Evolutionary conservation across 176 grass and related monocot genomes (phyloP), one percentile per base, ranked within the genome.

Genomic region (Musa itinerans): DNA sequence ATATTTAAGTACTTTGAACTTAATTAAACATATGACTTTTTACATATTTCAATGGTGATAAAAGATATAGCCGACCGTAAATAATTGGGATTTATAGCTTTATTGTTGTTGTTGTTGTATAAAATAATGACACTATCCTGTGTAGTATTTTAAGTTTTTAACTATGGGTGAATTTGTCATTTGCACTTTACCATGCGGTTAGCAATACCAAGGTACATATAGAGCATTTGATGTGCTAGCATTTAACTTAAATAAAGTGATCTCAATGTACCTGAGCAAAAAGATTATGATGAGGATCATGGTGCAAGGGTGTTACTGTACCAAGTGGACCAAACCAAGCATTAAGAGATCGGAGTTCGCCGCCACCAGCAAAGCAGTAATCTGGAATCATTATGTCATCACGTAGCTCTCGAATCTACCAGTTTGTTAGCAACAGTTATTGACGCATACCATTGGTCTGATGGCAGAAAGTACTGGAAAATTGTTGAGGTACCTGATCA

Each of bases 361-460:
- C 90, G 52, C 86, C 95, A 49, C 95, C 95, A 82, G 95, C 90
- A 48, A 72, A 86, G 84, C 90, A 98, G 21, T 91, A 98, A 57
- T 98, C 84, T 70, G 95, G 95, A 87, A 98, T 74, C 49, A 87
- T 23, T 82, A 98, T 89, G 78, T 94, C 95, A 85, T 94, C 73
- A 26, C 69, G 86, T 50, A 98, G 85, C 76, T 93, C 83, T 63
- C 83, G 81, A 87, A 98, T 91, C 95, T 98, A 77, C 68, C 61
- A 84, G 85, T 84, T 74, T 19, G 82, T 74, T 52, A 58, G 71
- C 27, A 55, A 52, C n/a, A 49, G 9, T 26, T 78, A 17, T 5
- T 50, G 58, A 74, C 29, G 26, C 10, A 58, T 43, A 6, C 34
- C 15, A n/a, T 65, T 20, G 9, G 53, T 53, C 1, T 77, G 11